A percentile compares a stretch with the other conserved stretches of the same genome.
Conservation (phyloP, 1,139 yeast genomes). For the Candida pseudoviswanathii region DNA sequence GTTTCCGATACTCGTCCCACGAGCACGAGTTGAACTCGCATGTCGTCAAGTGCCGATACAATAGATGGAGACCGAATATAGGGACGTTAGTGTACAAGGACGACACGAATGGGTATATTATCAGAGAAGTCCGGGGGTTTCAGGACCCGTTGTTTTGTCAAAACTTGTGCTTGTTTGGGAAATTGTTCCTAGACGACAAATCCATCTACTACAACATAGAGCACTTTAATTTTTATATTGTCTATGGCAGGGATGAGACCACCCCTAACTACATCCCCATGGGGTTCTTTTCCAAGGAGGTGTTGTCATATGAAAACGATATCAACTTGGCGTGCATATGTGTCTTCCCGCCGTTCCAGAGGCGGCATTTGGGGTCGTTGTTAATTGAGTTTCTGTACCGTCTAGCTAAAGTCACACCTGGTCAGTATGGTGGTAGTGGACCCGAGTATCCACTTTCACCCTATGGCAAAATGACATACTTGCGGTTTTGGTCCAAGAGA, state of each 20-base stretch:
- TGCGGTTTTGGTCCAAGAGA: slow-evolving; percentile 72
- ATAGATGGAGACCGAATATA: slow-evolving; percentile 39
- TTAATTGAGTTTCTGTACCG: slow-evolving; percentile 83
- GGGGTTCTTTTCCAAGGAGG: slow-evolving; percentile 93
- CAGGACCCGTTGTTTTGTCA: slow-evolving; percentile 72
- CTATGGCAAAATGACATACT: slow-evolving; percentile 73
- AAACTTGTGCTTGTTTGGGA: slow-evolving; percentile 80
- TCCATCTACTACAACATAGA: slow-evolving; percentile 82
- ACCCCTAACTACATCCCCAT: slow-evolving; percentile 50
- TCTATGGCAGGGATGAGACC: slow-evolving; percentile 50
- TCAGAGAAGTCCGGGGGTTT: slow-evolving; percentile 68
- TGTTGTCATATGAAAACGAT: slow-evolving; percentile 79
- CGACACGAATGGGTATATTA: slow-evolving; percentile 45
- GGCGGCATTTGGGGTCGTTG: slow-evolving; percentile 73
- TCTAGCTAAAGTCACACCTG: slow-evolving; percentile 55
- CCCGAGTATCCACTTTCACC: slow-evolving; percentile 92
- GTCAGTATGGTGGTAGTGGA: slow-evolving; percentile 69
- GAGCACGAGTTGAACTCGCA: slow-evolving; percentile 45
- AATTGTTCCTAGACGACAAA: slow-evolving; percentile 87
- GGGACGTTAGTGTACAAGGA: slow-evolving; percentile 76
- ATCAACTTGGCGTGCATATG: slow-evolving; percentile 86
- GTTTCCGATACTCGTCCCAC: slow-evolving; percentile 74
- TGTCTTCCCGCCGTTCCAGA: slow-evolving; percentile 89
- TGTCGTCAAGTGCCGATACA: slow-evolving; percentile 42
- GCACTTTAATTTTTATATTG: slow-evolving; percentile 75